Evolutionary conservation across 208 protist species (phyloP), one percentile per base, ranked within the genome.

Genomic region (Trypanosoma conorhini): DNA sequence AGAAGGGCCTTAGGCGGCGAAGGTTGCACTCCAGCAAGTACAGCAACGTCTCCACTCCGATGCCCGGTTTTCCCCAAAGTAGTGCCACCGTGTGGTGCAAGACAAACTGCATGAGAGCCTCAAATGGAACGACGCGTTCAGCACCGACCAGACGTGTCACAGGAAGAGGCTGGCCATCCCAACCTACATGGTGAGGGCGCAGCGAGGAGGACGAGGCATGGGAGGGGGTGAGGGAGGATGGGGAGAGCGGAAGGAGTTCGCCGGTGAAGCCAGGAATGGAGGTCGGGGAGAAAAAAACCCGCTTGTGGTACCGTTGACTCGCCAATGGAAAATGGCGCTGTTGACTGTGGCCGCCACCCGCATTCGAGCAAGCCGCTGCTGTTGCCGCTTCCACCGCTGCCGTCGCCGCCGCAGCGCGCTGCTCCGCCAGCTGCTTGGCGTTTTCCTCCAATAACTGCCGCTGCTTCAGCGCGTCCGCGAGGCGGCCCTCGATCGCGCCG

Each of bases 11-110:
- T 44, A 95, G 78, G 3, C 86, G 87, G 13, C 87, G 85, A 48
- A 95, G 79, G 62, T 91, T 89, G 54, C 86, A 79, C 74, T 95
- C 90, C n/a, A 93, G 73, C 52, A 85, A 70, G 0, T 82, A 81
- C 46, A 90, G 54, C 24, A 93, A 69, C 57, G 75, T 83, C 24
- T 93, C 90, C 40, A 89, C 73, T 46, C 86, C 84, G 7, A 87
- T 69, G 0, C 86, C 80, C 51, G 74, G 56, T n/a, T 68, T 77
- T 5, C 86, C 86, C 89, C 89, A 95, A 40, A 80, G 81, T 52
- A 92, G 62, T 12, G 74, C 85, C 40, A 95, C 76, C 10, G 87
- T 33, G 68, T 91, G 86, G 65, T 95, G 89, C 54, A 92, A 66
- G 2, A 86, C 77, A 70, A 92, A 82, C 70, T 91, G 86, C 62